phyloP scores from a whole-genome alignment of 768 basidiomycete species.

The Chalciporus sphaerocephalus region DNA sequence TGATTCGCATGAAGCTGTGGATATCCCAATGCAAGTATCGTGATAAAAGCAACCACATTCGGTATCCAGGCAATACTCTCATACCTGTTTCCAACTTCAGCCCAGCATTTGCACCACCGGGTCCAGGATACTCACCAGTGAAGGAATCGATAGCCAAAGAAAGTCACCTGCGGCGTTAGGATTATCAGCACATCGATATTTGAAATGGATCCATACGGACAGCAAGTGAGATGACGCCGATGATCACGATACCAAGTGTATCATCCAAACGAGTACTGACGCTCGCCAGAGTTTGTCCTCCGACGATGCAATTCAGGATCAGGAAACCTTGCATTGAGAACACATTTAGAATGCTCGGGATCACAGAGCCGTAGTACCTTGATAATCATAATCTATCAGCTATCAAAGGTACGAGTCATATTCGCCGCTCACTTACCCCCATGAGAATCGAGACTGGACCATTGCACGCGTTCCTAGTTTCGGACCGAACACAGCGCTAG shows the following conservation, averaged over 20 bases:
- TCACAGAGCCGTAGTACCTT: slow-evolving; percentile 38
- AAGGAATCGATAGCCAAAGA: slow-evolving; percentile 63
- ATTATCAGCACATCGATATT: slow-evolving; percentile 1
- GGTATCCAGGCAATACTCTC: slow-evolving; percentile 79
- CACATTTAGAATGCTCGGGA: slow-evolving; percentile 46
- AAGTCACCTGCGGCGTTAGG: slow-evolving; percentile 47
- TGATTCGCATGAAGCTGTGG: slow-evolving; percentile 52
- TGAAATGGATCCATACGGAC: slow-evolving; percentile 14
- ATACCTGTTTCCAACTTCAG: slow-evolving; percentile 45
- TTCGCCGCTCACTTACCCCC: slow-evolving; percentile 36
- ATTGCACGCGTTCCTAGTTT: slow-evolving; percentile 55
- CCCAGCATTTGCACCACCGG: neutral
- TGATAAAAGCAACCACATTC: slow-evolving; percentile 60
- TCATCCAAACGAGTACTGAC: slow-evolving; percentile 34
- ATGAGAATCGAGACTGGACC: slow-evolving; percentile 52
- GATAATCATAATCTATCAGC: slow-evolving; percentile 6
- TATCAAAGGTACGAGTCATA: slow-evolving; percentile 5
- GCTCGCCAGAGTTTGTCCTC: slow-evolving; percentile 56
- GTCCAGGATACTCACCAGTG: slow-evolving; percentile 39
- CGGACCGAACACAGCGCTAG: slow-evolving; percentile 49
- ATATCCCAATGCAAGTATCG: slow-evolving; percentile 64
- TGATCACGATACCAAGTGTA: slow-evolving; percentile 32
- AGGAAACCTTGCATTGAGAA: slow-evolving; percentile 53
- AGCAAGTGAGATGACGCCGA: slow-evolving; percentile 28
- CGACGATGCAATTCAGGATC: slow-evolving; percentile 56